Conservation (phyloP, 2,329 filamentous ascomycete species). For the Endocalyx cinctus region DNA sequence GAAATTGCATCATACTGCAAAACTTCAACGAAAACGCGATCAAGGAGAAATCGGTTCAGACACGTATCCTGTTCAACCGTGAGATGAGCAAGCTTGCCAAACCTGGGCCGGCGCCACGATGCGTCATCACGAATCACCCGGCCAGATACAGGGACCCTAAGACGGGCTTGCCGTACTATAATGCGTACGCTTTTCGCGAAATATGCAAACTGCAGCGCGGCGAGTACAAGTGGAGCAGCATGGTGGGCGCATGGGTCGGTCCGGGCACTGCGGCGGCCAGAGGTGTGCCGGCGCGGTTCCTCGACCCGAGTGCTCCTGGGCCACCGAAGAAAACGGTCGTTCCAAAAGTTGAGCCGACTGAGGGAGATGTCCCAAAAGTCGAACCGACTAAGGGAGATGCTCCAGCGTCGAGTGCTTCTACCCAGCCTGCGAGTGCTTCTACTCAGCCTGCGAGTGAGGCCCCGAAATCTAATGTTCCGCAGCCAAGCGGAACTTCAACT, state of each 20-base stretch:
- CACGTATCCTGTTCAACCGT: slow-evolving; percentile 53
- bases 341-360: slow-evolving; percentile 7
- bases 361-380: too few species aligned
- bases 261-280: slow-evolving; percentile 57
- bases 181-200: slow-evolving; percentile 74
- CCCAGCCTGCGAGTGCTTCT: too few species aligned
- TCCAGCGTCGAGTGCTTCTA: too few species aligned
- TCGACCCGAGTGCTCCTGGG: slow-evolving; percentile 33
- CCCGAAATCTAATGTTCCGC: too few species aligned
- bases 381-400: too few species aligned
- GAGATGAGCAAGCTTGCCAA: slow-evolving; percentile 55
- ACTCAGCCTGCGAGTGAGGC: too few species aligned
- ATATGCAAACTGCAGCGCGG: slow-evolving; percentile 70
- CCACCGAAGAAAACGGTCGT: slow-evolving; percentile 17
- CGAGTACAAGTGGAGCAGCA: slow-evolving; percentile 75
- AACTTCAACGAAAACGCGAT: slow-evolving; percentile 55
- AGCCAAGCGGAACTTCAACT: too few species aligned
- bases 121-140: slow-evolving; percentile 76
- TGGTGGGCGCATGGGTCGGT: slow-evolving; percentile 82
- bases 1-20: slow-evolving; percentile 55
- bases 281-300: slow-evolving; percentile 77
- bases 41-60: slow-evolving; percentile 53
- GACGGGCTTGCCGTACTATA: slow-evolving; percentile 78
- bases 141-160: slow-evolving; percentile 81
- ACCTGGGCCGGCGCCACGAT: slow-evolving; percentile 52